These are phyloP conservation scores for Rheum nobile DNA, from an alignment of 148 eudicot species.

Conservation along the genomic window DNA sequence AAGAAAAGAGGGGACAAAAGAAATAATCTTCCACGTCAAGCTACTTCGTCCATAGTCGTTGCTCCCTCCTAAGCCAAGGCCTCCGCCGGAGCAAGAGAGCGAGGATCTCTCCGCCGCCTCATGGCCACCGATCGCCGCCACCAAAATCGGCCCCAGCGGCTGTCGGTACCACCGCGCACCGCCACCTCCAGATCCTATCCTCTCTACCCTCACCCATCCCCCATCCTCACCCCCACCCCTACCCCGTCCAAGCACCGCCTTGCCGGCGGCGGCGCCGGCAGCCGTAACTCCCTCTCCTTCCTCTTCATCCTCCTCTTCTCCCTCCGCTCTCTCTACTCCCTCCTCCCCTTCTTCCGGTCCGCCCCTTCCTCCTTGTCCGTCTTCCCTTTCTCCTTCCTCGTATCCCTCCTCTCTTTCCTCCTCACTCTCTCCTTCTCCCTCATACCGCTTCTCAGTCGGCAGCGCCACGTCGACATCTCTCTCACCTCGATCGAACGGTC, in stretches of 20 bases:
- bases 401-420: conserved; percentile 57
- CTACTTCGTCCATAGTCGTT: neutral
- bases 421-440: conserved; percentile 22
- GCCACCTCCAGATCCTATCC: conserved; percentile 33
- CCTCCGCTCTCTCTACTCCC: conserved; percentile 62
- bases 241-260: conserved; percentile 15
- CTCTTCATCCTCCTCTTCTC: conserved; percentile 72
- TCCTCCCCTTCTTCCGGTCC: conserved; percentile 68
- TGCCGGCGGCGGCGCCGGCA: neutral
- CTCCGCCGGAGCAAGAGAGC: neutral
- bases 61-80: neutral
- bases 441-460: conserved; percentile 12
- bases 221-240: conserved; percentile 17
- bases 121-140: conserved; percentile 19
- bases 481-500: conserved; percentile 34
- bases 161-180: conserved; percentile 38
- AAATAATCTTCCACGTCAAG: conserved; percentile 10
- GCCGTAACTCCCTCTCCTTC: conserved; percentile 28
- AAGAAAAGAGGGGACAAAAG: neutral
- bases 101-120: neutral
- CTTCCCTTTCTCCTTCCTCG: conserved; percentile 85
- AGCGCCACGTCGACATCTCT: conserved; percentile 22
- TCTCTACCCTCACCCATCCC: conserved; percentile 19
- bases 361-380: conserved; percentile 72
- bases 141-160: conserved; percentile 42